Base-by-base conservation (phyloP, 305 asterid species). In the Rubia occidens region DNA sequence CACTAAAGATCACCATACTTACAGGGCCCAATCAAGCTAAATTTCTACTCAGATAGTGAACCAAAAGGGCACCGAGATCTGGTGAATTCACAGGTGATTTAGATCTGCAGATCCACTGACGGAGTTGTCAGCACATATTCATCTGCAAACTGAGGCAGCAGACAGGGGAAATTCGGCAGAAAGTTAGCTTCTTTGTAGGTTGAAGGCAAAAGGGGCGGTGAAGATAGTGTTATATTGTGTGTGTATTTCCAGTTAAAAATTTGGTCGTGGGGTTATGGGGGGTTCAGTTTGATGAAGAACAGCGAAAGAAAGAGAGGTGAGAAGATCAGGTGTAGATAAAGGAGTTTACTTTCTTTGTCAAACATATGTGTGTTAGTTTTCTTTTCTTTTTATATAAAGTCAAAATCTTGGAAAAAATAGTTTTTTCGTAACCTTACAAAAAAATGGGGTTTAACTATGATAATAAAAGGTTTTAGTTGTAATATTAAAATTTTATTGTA, bases 51-150 rank as follows among this genome's bases (percentile, higher is more conserved):
- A 68, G 71, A 58, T 76, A 76, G 66, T 60, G 75, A 73, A 75
- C 68, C 45, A 35, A 76, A 76, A 64, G 76, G 67, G 58, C 67
- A 66, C 64, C 59, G 73, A 77, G 80, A 77, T 80, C 78, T 75
- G 76, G 66, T 72, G 58, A 67, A 66, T 71, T 64, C 51, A n/a
- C 32, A 29, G 32, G 32, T 29, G 32, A 29, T 71, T 55, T 69
- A 82, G 85, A 78, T 82, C 85, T 82, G 70, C n/a, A 78, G 81
- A 82, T 78, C 81, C 81, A 76, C 77, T 71, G 75, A 78, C 62
- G 71, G 71, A 67, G 70, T 53, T 3, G 60, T n/a, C 26, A 42
- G 72, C 47, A 70, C 47, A 66, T 70, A 72, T 60, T 59, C 40
- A 66, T 37, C 55, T 21, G 55, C 7, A 66, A 11, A 32, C 18